Evolutionary conservation across 371 early-diverging fungal species (phyloP).

Genomic region (Mortierella sp.): DNA sequence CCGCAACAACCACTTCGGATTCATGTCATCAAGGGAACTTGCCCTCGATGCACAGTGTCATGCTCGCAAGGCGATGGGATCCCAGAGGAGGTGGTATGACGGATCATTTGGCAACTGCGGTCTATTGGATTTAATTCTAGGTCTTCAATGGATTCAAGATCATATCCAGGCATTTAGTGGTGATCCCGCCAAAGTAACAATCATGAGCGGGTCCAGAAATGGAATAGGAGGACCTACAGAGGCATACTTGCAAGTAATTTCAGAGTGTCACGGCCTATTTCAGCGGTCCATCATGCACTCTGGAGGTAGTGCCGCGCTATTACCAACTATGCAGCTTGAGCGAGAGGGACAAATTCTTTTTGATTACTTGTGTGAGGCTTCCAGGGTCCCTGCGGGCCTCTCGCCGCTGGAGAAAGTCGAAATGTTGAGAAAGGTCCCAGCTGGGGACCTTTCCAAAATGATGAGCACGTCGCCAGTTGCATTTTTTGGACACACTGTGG

Average conservation of each 20-base stretch:
- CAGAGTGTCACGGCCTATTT: slow-evolving; percentile 24
- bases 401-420: slow-evolving; percentile 15
- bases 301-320: neutral
- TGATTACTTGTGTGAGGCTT: slow-evolving; percentile 21
- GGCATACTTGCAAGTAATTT: slow-evolving; percentile 15
- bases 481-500: slow-evolving; percentile 19
- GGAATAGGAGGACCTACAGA: slow-evolving; percentile 28
- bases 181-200: slow-evolving; percentile 55
- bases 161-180: slow-evolving; percentile 63
- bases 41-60: slow-evolving; percentile 4
- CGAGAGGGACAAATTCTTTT: slow-evolving; percentile 19
- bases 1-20: slow-evolving; percentile 39
- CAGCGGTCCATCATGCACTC: slow-evolving; percentile 44
- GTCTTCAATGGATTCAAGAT: slow-evolving; percentile 59
- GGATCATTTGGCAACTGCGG: slow-evolving; percentile 55
- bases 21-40: slow-evolving; percentile 41
- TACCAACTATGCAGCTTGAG: neutral
- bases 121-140: slow-evolving; percentile 57
- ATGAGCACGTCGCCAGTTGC: neutral
- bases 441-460: slow-evolving; percentile 3
- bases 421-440: slow-evolving; percentile 9
- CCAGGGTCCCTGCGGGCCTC: neutral
- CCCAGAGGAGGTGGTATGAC: slow-evolving; percentile 12
- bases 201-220: slow-evolving; percentile 60
- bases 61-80: neutral